Base-by-base conservation (phyloP, 805 yeast species). In the Scheffersomyces ergatensis region DNA sequence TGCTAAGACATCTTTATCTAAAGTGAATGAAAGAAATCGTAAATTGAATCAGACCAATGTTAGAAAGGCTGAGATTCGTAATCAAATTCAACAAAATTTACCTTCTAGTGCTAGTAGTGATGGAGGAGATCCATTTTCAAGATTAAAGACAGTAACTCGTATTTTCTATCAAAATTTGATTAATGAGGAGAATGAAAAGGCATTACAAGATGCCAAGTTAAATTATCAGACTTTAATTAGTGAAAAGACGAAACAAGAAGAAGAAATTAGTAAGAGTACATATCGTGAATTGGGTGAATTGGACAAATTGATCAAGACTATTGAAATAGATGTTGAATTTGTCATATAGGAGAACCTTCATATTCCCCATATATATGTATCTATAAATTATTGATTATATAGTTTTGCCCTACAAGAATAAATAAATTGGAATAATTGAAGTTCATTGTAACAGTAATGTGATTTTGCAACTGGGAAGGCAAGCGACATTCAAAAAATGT, bases 61-160 rank as follows among this genome's bases (percentile, higher is more conserved):
- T 50, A 82, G 95, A 55, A 75, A 77, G 53, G 97, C 96, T 0
- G 97, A 90, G 59, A 63, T 80, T 33, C 76, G 82, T 49, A 79
- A 64, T 50, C 36, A 48, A 13, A 21, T 19, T 12, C 58, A 49
- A 48, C 42, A 40, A 21, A 41, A 43, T 34, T 25, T 25, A 25
- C 36, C 33, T 27, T 41, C 49, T 2, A 49, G 72, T 41, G 69
- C 51, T 33, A 64, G 65, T 42, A 71, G 78, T 39, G 78, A 74
- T 52, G 61, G 53, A 7, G 72, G 72, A 7, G 87, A 93, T 66
- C 98, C 99, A 17, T 93, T 93, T 63, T 80, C 85, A 50, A 81
- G 98, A 60, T 76, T 93, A 57, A 84, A 87, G 59, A 92, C 98
- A 1, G 85, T 82, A 46, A 87, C 97, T 1, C 79, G 87, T 54